Conservation (phyloP, 257 asterid genomes). For the Solanum okadae region DNA sequence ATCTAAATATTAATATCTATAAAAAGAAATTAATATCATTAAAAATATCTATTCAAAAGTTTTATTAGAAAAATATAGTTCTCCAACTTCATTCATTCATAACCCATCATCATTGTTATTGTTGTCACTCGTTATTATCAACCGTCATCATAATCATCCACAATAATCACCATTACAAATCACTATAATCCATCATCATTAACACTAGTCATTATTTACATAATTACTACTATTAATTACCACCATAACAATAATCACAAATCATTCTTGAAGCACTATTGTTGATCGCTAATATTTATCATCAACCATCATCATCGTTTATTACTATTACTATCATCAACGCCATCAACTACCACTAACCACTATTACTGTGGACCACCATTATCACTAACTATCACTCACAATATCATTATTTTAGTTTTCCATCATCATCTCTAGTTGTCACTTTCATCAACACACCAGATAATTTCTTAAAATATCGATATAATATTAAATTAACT, state of each 20-base stretch:
- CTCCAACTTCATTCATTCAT: not conserved
- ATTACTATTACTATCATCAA: too few species aligned
- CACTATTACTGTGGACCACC: too few species aligned
- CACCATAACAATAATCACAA: not conserved
- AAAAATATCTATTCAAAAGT: not conserved
- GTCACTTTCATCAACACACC: too few species aligned
- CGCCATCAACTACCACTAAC: too few species aligned
- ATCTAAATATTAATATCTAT: too few species aligned
- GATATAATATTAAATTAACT: too few species aligned
- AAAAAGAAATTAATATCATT: not conserved
- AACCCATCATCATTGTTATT: not conserved
- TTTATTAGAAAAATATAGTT: not conserved
- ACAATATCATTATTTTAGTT: too few species aligned
- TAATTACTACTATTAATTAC: accelerated
- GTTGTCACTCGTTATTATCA: not conserved
- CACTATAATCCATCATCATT: not conserved
- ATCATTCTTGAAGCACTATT: not conserved
- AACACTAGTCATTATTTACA: not conserved
- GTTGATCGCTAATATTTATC: not conserved
- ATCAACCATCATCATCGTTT: not conserved
- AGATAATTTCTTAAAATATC: too few species aligned
- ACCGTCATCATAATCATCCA: not conserved
- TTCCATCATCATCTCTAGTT: too few species aligned
- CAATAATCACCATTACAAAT: not conserved
- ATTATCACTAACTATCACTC: too few species aligned